Percentiles rank a stretch among this genome's conserved stretches.
These are phyloP conservation scores for Nicotiana benthamiana DNA, from an alignment of 257 asterid genomes.

Conservation along the genomic window DNA sequence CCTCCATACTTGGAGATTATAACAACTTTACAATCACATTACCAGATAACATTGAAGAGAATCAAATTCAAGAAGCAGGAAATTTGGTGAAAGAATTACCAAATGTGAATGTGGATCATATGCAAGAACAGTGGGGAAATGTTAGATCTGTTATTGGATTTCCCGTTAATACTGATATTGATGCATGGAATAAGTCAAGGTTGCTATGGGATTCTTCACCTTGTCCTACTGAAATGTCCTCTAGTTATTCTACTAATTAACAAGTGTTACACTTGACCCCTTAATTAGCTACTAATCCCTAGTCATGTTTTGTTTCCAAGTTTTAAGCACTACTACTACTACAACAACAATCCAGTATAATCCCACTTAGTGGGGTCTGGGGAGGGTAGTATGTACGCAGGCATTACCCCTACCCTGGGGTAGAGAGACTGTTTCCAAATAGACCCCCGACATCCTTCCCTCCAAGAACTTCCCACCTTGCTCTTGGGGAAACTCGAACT, in stretches of 20 bases:
- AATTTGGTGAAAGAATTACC: too few relatives aligned
- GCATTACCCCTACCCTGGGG: too few relatives aligned
- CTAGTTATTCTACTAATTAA: slow-evolving; percentile 37
- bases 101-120: slow-evolving; percentile 11
- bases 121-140: slow-evolving; percentile 33
- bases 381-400: too few relatives aligned
- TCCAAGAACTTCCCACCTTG: too few relatives aligned
- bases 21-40: not conserved
- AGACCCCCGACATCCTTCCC: too few relatives aligned
- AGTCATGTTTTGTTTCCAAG: not conserved
- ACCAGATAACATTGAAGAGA: not conserved
- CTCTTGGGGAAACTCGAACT: too few relatives aligned
- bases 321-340: not conserved
- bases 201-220: slow-evolving; percentile 76
- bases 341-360: too few relatives aligned
- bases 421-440: too few relatives aligned
- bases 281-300: not conserved
- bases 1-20: slow-evolving; percentile 40
- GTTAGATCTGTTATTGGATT: slow-evolving; percentile 30
- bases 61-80: slow-evolving; percentile 3
- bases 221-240: slow-evolving; percentile 60
- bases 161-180: slow-evolving; percentile 33
- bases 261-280: slow-evolving; percentile 42
- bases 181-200: slow-evolving; percentile 45
- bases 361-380: too few relatives aligned